Base-by-base conservation (phyloP, 352 stramenopile species). In the Chrysophaeum taylorii region DNA sequence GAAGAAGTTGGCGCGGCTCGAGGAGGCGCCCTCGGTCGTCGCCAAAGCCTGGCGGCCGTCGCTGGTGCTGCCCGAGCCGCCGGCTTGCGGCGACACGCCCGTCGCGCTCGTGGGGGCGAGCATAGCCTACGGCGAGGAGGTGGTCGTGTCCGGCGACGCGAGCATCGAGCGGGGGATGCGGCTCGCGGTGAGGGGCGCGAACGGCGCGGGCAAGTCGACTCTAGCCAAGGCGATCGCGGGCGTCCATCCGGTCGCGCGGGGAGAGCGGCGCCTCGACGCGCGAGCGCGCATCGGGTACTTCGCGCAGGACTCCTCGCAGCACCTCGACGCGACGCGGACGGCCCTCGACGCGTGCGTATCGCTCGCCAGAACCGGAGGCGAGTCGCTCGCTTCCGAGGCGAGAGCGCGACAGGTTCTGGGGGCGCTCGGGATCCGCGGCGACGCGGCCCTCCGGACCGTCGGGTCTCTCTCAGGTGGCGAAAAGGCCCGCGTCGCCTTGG, bases 121-220 rank as follows among this genome's bases (percentile, higher is more conserved):
- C 39, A 48, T 41, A 21, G 57, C 37, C 15, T 16, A 67, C 38
- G 61, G 4, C 9, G 37, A 35, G 38, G 5, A 14, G 25, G 29
- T 95, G 64, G 88, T 98, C 64, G 70, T 86, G 27, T 85, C 96
- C 70, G 79, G 97, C 18, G 92, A 90, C 66, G 91, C 98, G 48
- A 81, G 92, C 67, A 87, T 98, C 43, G 85, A 87, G 23, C 82
- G 92, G 66, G 90, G 94, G 53, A 92, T 95, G 76, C 96, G 96
- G 64, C 79, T 98, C 14, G 90, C 94, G n/a, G 86, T 98, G 66
- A 83, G 97, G 27, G 94, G 94, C 36, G 87, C 89, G 31, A 98
- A 94, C 72, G 87, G 85, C 42, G 84, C 88, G n/a, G 91, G 92
- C 52, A 98, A 98, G 79, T 94, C 82, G 54, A 98, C 94, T n/a